Conservation (phyloP, 148 eudicot species). For the Rhododendron molle region DNA sequence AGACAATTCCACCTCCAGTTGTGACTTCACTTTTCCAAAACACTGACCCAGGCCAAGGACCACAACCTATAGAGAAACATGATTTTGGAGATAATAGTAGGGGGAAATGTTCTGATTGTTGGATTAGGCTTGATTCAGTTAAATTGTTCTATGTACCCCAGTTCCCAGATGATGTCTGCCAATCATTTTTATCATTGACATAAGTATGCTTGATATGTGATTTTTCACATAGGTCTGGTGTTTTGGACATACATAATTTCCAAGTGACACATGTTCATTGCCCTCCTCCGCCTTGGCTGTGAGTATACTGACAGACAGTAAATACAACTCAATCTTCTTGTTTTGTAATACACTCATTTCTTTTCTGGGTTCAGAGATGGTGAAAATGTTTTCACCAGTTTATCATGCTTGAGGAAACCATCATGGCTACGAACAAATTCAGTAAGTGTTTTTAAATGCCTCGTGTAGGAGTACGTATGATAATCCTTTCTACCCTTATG, state of each 20-base stretch:
- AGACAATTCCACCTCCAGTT: background rate
- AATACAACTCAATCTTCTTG: background rate
- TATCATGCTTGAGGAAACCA: constrained; percentile 56
- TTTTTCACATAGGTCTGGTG: constrained; percentile 68
- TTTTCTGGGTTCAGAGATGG: constrained; percentile 41
- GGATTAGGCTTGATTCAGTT: background rate
- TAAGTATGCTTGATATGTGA: background rate
- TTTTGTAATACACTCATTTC: background rate
- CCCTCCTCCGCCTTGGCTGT: constrained; percentile 97
- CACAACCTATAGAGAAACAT: background rate
- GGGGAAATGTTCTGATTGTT: background rate
- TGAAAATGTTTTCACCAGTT: constrained; percentile 25
- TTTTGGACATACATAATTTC: constrained; percentile 55
- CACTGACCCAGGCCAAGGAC: background rate
- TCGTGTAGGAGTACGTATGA: background rate
- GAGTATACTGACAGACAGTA: constrained; percentile 30
- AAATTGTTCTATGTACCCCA: background rate
- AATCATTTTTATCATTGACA: background rate
- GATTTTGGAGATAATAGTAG: too few species aligned
- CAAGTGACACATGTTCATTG: constrained; percentile 91
- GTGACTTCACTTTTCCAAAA: background rate
- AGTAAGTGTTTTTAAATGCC: constrained; percentile 34
- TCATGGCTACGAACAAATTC: constrained; percentile 66
- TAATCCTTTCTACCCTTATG: background rate
- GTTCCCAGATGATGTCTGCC: background rate